Percentiles rank a stretch among this genome's conserved stretches.
These are phyloP conservation scores for Perkinsela sp. DNA, from an alignment of 208 protist species.

Conservation along the genomic window DNA sequence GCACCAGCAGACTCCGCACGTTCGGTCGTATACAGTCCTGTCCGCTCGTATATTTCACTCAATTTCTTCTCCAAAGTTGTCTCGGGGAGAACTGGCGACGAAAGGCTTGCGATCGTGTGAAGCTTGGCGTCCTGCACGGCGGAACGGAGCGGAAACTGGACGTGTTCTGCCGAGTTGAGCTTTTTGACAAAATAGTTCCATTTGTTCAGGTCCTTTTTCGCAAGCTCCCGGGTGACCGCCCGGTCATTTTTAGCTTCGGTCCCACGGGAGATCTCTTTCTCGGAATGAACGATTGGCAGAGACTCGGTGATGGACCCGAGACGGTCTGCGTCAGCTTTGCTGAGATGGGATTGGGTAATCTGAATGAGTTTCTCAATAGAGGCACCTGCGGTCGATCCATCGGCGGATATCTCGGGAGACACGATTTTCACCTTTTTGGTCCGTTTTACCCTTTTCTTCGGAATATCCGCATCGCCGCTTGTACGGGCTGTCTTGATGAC, in stretches of 20 bases:
- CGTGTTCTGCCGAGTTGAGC: slow-evolving; percentile 21
- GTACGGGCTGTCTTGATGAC: too few relatives aligned
- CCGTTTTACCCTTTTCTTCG: too few relatives aligned
- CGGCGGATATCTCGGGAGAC: too few relatives aligned
- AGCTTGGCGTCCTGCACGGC: slow-evolving; percentile 32
- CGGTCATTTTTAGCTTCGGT: slow-evolving; percentile 7
- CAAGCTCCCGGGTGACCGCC: slow-evolving; percentile 21
- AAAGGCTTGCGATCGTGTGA: slow-evolving; percentile 30
- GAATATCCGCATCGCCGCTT: too few relatives aligned
- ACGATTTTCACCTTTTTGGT: too few relatives aligned
- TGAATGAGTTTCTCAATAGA: not conserved
- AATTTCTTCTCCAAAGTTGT: not conserved
- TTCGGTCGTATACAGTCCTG: slow-evolving; percentile 4
- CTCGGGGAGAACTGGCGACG: slow-evolving; percentile 3
- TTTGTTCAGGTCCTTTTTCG: slow-evolving; percentile 26
- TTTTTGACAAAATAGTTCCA: slow-evolving; percentile 34
- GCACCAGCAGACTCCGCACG: not conserved
- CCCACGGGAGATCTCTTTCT: not conserved
- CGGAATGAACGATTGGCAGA: not conserved
- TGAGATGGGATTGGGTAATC: not conserved
- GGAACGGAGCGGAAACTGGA: slow-evolving; percentile 34
- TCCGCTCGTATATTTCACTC: not conserved
- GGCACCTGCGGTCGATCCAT: too few relatives aligned
- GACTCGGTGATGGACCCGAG: not conserved
- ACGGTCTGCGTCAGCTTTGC: not conserved